Percentiles rank a stretch among this genome's conserved stretches.
Evolutionary conservation across 2,329 filamentous ascomycete species (phyloP).

Genomic region (Phialocephala sp.): DNA sequence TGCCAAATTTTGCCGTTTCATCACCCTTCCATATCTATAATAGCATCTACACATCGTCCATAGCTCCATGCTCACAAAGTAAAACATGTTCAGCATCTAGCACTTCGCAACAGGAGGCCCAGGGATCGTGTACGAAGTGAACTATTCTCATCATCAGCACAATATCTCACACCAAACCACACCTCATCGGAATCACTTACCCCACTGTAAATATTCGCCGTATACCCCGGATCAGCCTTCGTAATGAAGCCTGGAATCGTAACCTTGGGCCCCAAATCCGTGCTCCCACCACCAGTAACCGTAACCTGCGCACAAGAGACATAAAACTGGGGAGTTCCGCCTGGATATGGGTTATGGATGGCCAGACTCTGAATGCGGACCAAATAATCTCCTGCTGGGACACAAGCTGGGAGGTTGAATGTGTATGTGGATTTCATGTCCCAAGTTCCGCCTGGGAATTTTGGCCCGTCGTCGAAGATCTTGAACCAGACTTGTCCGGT

Average conservation of each 20-base stretch:
- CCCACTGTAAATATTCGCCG: conserved; percentile 24
- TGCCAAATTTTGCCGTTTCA: not conserved
- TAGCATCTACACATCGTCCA: not conserved
- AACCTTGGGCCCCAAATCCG: conserved; percentile 32
- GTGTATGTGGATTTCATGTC: conserved; percentile 37
- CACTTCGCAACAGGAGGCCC: conserved; percentile 25
- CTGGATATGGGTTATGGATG: conserved; percentile 39
- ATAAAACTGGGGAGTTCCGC: conserved; percentile 39
- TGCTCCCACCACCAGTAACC: conserved; percentile 34
- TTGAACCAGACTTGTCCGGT: conserved; percentile 46
- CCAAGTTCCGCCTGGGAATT: conserved; percentile 36
- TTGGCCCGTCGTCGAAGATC: conserved; percentile 43
- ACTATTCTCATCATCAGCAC: conserved; percentile 5
- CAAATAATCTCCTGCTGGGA: conserved; percentile 39
- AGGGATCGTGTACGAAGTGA: conserved; percentile 30
- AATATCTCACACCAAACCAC: not conserved
- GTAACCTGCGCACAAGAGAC: conserved; percentile 39
- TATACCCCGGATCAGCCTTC: conserved; percentile 27
- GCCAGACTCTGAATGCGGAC: conserved; percentile 38
- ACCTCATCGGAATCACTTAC: conserved; percentile 2
- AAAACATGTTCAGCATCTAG: not conserved
- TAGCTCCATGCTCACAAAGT: not conserved
- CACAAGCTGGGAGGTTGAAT: conserved; percentile 34
- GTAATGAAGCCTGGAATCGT: conserved; percentile 35
- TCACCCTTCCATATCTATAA: not conserved